Base-by-base conservation (phyloP, 169 alveolate species). In the Theileria annulata region DNA sequence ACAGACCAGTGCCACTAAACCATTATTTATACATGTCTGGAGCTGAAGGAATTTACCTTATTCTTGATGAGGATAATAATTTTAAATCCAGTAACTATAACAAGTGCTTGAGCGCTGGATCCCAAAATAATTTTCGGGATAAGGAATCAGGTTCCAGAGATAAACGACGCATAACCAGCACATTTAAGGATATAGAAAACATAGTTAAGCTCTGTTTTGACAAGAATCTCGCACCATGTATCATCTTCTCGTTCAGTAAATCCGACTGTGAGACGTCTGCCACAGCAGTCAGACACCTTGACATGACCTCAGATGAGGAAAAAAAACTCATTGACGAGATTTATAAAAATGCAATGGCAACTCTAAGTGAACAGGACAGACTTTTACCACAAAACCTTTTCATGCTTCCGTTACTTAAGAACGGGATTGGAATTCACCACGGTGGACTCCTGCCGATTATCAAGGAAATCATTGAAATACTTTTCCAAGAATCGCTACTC, bases 361-460 rank as follows among this genome's bases (percentile, higher is more conserved):
- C 99, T 23, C 92, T 98, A 67, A 94, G 98, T 17, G 99, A 97
- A 76, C 99, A 97, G 77, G 99, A 98, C 86, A 70, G 96, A 75
- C 75, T 91, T 56, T 85, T 98, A 25, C 99, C 99, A 17, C 96
- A 95, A 84, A 96, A 96, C n/a, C 86, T 90, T 64, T 93, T 93
- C 67, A 92, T 97, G 93, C 91, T 95, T 42, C 99, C 98, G 19
- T 79, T 96, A 59, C 87, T 98, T 15, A 89, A 88, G 77, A 92
- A 96, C 80, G 99, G 99, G 5, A 96, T 98, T 13, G 99, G 99
- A 17, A 96, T 98, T 19, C 99, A 98, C 93, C 99, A 98, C 91
- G 98, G 99, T 25, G 99, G 99, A 3, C 91, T 97, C 31, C 88
- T 98, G 48, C 99, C 99, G 10, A 96, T 98, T 23, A 95, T 96